Base-by-base conservation (phyloP, 345 rosid species). In the Rhodamnia rubescens region DNA sequence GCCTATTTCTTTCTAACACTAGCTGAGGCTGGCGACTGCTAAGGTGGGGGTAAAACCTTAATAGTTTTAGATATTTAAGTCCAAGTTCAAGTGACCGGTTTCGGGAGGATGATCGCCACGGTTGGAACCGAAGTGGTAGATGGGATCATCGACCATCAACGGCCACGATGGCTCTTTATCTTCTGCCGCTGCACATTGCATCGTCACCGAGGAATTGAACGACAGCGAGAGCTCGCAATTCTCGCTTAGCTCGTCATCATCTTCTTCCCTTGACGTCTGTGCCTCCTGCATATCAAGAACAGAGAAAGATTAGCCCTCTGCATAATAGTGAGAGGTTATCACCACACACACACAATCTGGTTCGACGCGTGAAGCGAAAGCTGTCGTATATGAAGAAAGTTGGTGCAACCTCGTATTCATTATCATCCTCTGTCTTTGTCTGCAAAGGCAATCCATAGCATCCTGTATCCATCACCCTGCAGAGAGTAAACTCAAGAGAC, bases 201-300 rank as follows among this genome's bases (percentile, higher is more conserved):
- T 52, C 40, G 50, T 42, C 27, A 32, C 61, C 10, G 86, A 80
- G 10, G 83, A 82, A 51, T 53, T 74, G 24, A 88, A 84, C 69
- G 88, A 88, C 8, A 88, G 81, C 29, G 90, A 86, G 85, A 88
- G 90, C 52, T 84, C 82, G 22, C 90, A 88, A 51, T 32, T 82
- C 83, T 86, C 86, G 54, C 80, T 84, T 44, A 24, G n/a, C 64
- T 50, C 88, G 14, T 44, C 81, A 82, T 42, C 54, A 29, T 52
- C 87, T 32, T 83, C 87, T 36, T 85, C 57, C 32, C 69, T 44
- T 52, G 40, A 56, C 36, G 53, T 69, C 47, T 69, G 80, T 42
- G 47, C 47, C 7, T 69, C 80, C 80, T 69, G 22, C 80, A 2
- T 36, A 18, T 2, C 80, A 36, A 36, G 21, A 69, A 36, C 47